Evolutionary conservation across 306 rosid species (phyloP), one percentile per base, ranked within the genome.

Genomic region (Dalbergia cultrata): DNA sequence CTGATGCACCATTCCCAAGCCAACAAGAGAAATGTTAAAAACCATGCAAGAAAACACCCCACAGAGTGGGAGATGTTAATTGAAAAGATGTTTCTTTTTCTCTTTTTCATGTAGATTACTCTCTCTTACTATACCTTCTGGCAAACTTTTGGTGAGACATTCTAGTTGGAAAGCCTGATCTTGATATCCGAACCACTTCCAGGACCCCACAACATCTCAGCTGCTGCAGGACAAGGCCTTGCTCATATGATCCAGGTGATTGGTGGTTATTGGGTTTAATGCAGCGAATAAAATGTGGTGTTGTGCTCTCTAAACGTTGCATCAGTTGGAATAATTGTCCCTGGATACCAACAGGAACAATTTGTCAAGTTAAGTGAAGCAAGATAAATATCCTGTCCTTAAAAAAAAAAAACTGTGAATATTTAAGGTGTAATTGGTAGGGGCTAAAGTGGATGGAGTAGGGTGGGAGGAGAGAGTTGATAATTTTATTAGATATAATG

Each of bases 271-370:
- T 96, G 84, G 99, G 99, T 90, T 96, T 96, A 79, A 96, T 89
- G 82, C 99, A 96, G 65, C 99, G 98, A 81, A 96, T 96, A 89
- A 96, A 96, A 89, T 96, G 99, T 35, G 99, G 99, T 44, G 97
- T 93, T 61, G 99, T 96, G 83, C 86, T 93, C 82, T 93, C 99
- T 77, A 96, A 90, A 17, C 99, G 97, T 70, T 89, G 95, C 98
- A 96, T 93, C 89, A 96, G 69, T 86, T 86, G 92, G 88, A 96
- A 96, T 80, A 96, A 81, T 96, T 96, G 98, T 79, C 89, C 89
- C 99, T 96, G 84, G 76, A 76, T 75, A 43, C 74, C 72, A 86
- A 81, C 59, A 87, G 49, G 74, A 78, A 76, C 0, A 70, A 57
- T 37, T 85, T 45, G 68, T 43, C 9, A 73, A 31, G 41, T 60